These are phyloP conservation scores for Chlamydomonas eustigma DNA, from an alignment of 139 green algal species.

Conservation along the genomic window DNA sequence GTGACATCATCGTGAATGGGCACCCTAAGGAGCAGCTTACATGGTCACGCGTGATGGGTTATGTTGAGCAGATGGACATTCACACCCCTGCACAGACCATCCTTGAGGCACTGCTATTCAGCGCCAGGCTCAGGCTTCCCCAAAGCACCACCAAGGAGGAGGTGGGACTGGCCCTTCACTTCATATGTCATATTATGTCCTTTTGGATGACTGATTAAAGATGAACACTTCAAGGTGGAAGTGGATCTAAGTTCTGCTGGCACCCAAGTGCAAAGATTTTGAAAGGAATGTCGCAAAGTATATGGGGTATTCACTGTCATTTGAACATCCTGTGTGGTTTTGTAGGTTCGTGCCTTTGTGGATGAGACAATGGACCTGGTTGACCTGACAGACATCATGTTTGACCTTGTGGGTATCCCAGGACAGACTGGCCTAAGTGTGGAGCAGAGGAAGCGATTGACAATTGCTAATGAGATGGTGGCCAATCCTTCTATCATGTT, in stretches of 20 bases:
- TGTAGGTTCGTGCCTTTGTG: slow-evolving; percentile 67
- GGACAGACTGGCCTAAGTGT: slow-evolving; percentile 12
- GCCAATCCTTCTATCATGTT: slow-evolving; percentile 65
- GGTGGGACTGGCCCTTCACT: too few relatives aligned
- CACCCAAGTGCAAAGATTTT: too few relatives aligned
- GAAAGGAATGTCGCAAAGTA: too few relatives aligned
- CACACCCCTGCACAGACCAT: slow-evolving; percentile 36
- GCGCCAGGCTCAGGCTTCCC: slow-evolving; percentile 48
- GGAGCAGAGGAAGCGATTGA: slow-evolving; percentile 90
- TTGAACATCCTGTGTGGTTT: too few relatives aligned
- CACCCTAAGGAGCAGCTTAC: slow-evolving; percentile 56
- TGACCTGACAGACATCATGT: slow-evolving; percentile 51
- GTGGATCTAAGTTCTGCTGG: too few relatives aligned
- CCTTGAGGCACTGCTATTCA: slow-evolving; percentile 58
- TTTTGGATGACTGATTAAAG: too few relatives aligned
- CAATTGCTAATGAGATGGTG: slow-evolving; percentile 90
- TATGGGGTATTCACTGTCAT: too few relatives aligned
- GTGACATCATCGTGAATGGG: slow-evolving; percentile 44
- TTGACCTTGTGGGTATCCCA: slow-evolving; percentile 43
- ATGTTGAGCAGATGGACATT: slow-evolving; percentile 44
- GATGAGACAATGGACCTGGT: slow-evolving; percentile 57
- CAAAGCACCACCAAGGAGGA: neutral
- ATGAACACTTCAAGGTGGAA: too few relatives aligned
- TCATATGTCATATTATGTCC: too few relatives aligned
- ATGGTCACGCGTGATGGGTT: slow-evolving; percentile 51